Evolutionary conservation across 1,284 basidiomycete genomes (phyloP), one percentile per base, ranked within the genome.

Genomic region (Moesziomyces sp.): DNA sequence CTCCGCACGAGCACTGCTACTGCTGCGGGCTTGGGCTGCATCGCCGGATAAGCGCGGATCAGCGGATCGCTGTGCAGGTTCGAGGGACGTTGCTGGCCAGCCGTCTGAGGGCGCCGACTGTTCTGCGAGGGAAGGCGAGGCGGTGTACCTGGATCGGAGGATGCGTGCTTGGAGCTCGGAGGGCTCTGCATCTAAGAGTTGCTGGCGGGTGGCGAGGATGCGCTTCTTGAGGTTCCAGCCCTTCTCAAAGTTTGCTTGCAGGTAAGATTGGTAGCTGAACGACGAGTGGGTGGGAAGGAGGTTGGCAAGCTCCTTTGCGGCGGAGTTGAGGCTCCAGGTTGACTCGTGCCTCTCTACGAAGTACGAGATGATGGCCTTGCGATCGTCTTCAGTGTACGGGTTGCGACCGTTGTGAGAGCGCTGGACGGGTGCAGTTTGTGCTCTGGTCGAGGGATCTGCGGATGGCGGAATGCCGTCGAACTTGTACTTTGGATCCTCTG

Each of bases 241-340:
- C 47, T 46, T 63, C 9, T 65, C 63, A 38, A 76, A 62, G 48
- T 78, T 78, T 44, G 48, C 44, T 30, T 74, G 73, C 5, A 78
- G 52, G 49, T 68, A 76, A 24, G 74, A 53, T 38, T 75, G 76
- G 40, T 64, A 77, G 61, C 76, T 77, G 14, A 44, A n/a, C 13
- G 58, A 48, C n/a, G 67, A 61, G 48, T 79, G 78, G 13, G 57
- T 47, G 8, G 73, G 71, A 7, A 60, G 48, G 43, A 23, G 44
- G 6, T 46, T 42, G 16, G 73, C 65, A 6, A 79, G 60, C 21
- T 64, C 53, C 30, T 57, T 54, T 8, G 78, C 73, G 8, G 74
- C 59, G 9, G 61, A 53, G 35, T 74, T 76, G 46, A 78, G 58
- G 46, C 75, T 79, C 62, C 69, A 78, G 18, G 52, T 33, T 5